Percentiles rank a stretch among this genome's conserved stretches.
phyloP scores from a whole-genome alignment of 2,329 filamentous ascomycete species.

The Albophoma yamanashiensis region DNA sequence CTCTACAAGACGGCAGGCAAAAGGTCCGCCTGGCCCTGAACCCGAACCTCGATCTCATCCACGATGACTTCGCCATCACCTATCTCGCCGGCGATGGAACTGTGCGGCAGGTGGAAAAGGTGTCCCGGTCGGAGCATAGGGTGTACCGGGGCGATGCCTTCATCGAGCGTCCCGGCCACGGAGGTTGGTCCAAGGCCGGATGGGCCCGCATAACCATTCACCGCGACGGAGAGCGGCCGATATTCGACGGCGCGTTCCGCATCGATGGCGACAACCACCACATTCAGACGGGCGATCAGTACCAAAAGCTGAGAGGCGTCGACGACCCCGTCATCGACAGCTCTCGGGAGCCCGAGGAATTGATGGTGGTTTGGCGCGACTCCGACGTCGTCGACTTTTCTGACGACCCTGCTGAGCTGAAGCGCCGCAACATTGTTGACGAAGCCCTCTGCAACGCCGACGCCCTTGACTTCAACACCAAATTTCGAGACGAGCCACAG shows the following conservation, averaged over 20 bases:
- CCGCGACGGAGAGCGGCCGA: constrained; percentile 62
- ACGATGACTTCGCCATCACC: constrained; percentile 62
- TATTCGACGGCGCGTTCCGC: constrained; percentile 87
- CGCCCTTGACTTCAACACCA: constrained; percentile 67
- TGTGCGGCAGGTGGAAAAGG: constrained; percentile 52
- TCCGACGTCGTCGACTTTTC: constrained; percentile 57
- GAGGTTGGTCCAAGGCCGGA: constrained; percentile 68
- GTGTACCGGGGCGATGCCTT: constrained; percentile 77
- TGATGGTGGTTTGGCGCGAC: constrained; percentile 86
- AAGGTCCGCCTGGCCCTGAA: constrained; percentile 71
- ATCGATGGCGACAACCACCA: constrained; percentile 78
- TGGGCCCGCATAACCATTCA: constrained; percentile 77
- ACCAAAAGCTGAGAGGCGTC: constrained; percentile 58
- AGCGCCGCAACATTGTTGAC: constrained; percentile 37
- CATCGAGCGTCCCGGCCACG: constrained; percentile 46
- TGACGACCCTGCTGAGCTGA: constrained; percentile 48
- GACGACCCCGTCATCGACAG: constrained; percentile 57
- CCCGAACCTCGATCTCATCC: constrained; percentile 84
- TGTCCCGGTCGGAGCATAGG: constrained; percentile 64
- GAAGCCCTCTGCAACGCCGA: constrained; percentile 61
- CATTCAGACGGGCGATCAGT: constrained; percentile 66
- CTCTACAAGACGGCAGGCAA: constrained; percentile 54
- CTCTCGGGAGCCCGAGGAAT: constrained; percentile 47
- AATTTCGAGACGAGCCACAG: constrained; percentile 46
- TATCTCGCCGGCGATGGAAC: constrained; percentile 64